Conservation (phyloP, 1,284 basidiomycete genomes). For the Heliocybe sulcata region DNA sequence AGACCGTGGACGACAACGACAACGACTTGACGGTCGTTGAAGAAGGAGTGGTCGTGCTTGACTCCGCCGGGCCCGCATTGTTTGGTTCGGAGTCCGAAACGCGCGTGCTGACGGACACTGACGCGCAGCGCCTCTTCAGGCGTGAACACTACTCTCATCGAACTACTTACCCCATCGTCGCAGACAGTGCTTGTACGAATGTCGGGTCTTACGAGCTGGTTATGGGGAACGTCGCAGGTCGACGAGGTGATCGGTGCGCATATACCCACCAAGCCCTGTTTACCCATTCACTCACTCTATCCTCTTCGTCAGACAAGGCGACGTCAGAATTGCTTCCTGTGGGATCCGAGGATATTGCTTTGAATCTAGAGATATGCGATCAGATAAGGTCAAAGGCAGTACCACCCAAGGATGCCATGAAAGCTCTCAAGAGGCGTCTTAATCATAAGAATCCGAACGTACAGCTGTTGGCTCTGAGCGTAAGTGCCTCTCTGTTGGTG, state of each 20-base stretch:
- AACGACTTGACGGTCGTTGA: slow-evolving; percentile 1
- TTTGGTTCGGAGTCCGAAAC: slow-evolving; percentile 1
- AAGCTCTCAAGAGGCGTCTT: slow-evolving; percentile 80
- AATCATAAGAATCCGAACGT: slow-evolving; percentile 97
- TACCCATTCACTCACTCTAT: slow-evolving; percentile 4
- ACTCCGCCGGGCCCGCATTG: not conserved
- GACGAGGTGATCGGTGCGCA: slow-evolving; percentile 69
- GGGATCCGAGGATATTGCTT: slow-evolving; percentile 84
- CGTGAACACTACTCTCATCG: not conserved
- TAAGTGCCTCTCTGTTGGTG: slow-evolving; percentile 45
- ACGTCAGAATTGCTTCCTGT: slow-evolving; percentile 83
- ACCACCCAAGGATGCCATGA: slow-evolving; percentile 82
- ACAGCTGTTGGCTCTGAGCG: slow-evolving; percentile 79
- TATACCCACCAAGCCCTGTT: not conserved
- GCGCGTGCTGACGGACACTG: not conserved
- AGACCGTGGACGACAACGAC: not conserved
- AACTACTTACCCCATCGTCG: not conserved
- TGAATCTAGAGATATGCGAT: slow-evolving; percentile 95
- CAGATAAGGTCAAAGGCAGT: slow-evolving; percentile 92
- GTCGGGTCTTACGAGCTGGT: slow-evolving; percentile 48
- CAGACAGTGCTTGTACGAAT: slow-evolving; percentile 15
- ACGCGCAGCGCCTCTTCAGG: not conserved
- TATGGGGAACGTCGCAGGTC: slow-evolving; percentile 73
- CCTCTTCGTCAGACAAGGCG: slow-evolving; percentile 63
- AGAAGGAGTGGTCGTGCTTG: not conserved